Conservation (phyloP, 345 rosid species). For the Gossypium arboreum region DNA sequence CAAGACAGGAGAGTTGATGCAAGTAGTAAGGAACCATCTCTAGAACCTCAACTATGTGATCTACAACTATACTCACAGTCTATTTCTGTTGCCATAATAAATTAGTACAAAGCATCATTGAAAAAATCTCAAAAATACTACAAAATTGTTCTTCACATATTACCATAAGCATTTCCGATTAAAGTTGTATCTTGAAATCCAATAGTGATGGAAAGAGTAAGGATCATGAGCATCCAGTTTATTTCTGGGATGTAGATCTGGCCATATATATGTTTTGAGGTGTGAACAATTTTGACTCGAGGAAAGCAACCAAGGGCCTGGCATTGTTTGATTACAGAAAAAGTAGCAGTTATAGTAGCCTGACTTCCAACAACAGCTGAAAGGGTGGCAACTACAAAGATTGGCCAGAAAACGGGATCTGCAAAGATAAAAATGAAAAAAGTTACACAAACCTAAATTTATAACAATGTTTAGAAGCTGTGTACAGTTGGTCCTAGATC, state of each 20-base stretch:
- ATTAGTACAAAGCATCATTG: background rate
- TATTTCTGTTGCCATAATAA: background rate
- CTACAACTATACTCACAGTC: background rate
- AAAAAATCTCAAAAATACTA: background rate
- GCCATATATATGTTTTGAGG: conserved; percentile 72
- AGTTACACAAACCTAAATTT: conserved; percentile 17
- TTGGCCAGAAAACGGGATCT: conserved; percentile 83
- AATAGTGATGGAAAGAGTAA: conserved; percentile 70
- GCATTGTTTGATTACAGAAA: conserved; percentile 84
- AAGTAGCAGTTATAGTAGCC: conserved; percentile 80
- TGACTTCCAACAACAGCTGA: conserved; percentile 91
- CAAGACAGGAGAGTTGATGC: background rate
- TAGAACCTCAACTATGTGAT: background rate
- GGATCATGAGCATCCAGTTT: conserved; percentile 91
- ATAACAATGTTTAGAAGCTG: background rate
- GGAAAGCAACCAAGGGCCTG: conserved; percentile 96
- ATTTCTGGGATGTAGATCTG: conserved; percentile 94
- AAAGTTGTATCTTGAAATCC: conserved; percentile 72
- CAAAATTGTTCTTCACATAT: background rate
- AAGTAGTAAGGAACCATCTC: background rate
- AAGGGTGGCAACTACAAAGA: conserved; percentile 74
- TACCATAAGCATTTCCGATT: conserved; percentile 95
- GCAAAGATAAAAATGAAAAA: conserved; percentile 24
- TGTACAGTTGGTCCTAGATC: conserved; percentile 1
- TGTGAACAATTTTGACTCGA: conserved; percentile 87